Conservation (phyloP, 2,329 filamentous ascomycete species). For the Neopestalotiopsis sp. region DNA sequence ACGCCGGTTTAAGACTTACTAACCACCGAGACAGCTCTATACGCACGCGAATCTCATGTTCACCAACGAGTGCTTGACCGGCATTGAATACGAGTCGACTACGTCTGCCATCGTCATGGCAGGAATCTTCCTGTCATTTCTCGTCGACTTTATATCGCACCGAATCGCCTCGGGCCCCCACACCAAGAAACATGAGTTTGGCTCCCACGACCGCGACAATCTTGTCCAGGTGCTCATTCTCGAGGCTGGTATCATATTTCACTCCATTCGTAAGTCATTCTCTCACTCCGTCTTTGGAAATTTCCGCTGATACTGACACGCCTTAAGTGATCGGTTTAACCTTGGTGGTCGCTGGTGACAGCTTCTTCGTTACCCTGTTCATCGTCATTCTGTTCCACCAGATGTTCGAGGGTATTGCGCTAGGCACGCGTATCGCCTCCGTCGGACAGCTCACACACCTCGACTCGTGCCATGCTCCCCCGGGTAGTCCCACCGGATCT, state of each 20-base stretch:
- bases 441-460: conserved; percentile 41
- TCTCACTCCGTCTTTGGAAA: conserved; percentile 10
- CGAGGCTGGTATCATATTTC: conserved; percentile 77
- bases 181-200: neutral
- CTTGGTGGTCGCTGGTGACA: conserved; percentile 64
- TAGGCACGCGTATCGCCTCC: conserved; percentile 72
- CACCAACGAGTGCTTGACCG: conserved; percentile 67
- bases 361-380: conserved; percentile 62
- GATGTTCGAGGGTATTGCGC: conserved; percentile 78
- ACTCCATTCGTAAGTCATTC: conserved; percentile 64
- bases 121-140: conserved; percentile 74
- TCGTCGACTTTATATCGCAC: conserved; percentile 71
- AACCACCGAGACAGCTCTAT: conserved; percentile 58
- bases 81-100: conserved; percentile 71
- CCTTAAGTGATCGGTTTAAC: conserved; percentile 66
- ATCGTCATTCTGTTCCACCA: conserved; percentile 79
- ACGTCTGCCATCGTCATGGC: conserved; percentile 76
- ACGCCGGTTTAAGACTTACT: neutral
- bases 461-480: neutral
- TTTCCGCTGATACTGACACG: conserved; percentile 21
- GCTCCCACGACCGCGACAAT: neutral
- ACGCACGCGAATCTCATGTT: conserved; percentile 79
- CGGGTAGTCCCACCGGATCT: conserved; percentile 15
- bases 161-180: conserved; percentile 38
- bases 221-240: conserved; percentile 70